Evolutionary conservation across 176 grass and related monocot genomes (phyloP), one percentile per base, ranked within the genome.

Genomic region (Pontederia crassipes): DNA sequence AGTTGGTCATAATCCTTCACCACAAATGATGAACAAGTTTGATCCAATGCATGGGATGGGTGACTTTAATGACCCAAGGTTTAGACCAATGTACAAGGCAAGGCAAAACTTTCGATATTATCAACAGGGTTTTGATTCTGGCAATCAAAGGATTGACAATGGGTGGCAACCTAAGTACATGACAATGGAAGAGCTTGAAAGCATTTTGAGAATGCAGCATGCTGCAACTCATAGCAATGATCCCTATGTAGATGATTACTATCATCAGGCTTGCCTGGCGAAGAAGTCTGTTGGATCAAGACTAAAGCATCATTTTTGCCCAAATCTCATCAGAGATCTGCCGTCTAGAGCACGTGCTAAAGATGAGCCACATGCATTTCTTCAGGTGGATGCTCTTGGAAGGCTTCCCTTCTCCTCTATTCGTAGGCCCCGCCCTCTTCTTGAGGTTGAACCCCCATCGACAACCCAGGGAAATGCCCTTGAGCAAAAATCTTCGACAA

Each of bases 311-410:
- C 84, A 79, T 69, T 94, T 94, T 61, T 94, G 81, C 70, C 89
- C 89, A 55, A 82, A 66, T 64, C 55, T 73, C 52, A 88, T 84
- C 64, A 75, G 75, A 57, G 84, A 88, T 62, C 72, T 75, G 59
- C 73, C 84, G 62, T 79, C 78, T 11, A 79, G 48, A 52, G 55
- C 71, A 26, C 72, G 65, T 28, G 75, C 55, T 12, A 94, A 81
- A 59, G 89, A 94, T 46, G 84, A 94, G 28, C 81, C 89, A 55
- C 89, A 94, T 65, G 81, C 89, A 2, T 94, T 84, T 79, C 80
- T 94, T 29, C 81, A 87, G 65, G 84, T 94, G 54, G 89, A 94
- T 79, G 89, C 84, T 70, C 84, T 94, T 49, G 84, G 89, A n/a
- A 67, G 89, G 63, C 78, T 94, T 27, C 84, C 84, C 65, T 94